Evolutionary conservation across 768 basidiomycete species (phyloP).

Genomic region (Lentinus tigrinus): DNA sequence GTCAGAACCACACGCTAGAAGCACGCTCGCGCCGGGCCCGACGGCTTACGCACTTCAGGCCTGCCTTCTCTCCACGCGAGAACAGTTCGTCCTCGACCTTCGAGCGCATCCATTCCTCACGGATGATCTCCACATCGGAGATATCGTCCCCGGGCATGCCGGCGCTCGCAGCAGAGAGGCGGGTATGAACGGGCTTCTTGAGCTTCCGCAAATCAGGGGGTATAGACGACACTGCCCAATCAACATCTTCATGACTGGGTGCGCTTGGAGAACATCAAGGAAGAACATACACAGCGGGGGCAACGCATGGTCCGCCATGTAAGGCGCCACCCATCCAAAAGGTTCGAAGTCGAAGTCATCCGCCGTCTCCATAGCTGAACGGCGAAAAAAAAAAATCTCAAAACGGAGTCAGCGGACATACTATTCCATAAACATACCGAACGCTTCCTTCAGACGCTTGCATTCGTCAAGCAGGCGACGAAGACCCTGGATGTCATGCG

Average conservation of each 20-base stretch:
- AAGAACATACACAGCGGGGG: constrained; percentile 8
- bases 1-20: constrained; percentile 1
- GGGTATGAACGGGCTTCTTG: constrained; percentile 46
- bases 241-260: background rate
- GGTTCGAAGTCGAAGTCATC: constrained; percentile 31
- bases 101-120: constrained; percentile 62
- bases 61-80: constrained; percentile 1
- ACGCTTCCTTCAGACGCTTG: constrained; percentile 51
- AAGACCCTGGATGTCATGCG: constrained; percentile 48
- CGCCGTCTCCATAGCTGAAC: constrained; percentile 4
- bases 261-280: too few species aligned
- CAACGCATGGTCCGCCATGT: constrained; percentile 21
- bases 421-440: constrained; percentile 34
- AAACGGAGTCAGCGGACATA: background rate
- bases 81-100: constrained; percentile 35
- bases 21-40: background rate
- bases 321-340: constrained; percentile 46
- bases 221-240: constrained; percentile 36
- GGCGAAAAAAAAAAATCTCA: background rate
- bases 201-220: constrained; percentile 57
- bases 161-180: constrained; percentile 60
- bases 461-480: constrained; percentile 51
- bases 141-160: constrained; percentile 63
- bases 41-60: constrained; percentile 15
- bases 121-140: constrained; percentile 54